phyloP scores from a whole-genome alignment of 805 yeast species.

The Diddensiella santjacobensis region DNA sequence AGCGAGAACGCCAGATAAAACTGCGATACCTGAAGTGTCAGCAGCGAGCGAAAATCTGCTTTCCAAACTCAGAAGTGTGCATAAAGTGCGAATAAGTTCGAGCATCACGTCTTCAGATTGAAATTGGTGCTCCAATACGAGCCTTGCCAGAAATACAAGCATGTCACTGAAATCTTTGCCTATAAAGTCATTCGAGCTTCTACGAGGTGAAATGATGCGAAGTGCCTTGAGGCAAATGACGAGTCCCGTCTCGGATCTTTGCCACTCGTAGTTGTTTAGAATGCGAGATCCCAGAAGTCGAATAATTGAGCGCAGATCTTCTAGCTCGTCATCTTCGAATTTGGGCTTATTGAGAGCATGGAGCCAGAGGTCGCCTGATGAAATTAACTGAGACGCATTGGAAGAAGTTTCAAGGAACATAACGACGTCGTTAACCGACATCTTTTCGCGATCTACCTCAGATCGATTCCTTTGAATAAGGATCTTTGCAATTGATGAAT shows the following conservation, averaged over 20 bases:
- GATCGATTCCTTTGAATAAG: too few relatives aligned
- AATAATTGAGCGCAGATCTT: not conserved
- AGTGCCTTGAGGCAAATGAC: not conserved
- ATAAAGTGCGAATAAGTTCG: not conserved
- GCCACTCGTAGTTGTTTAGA: slow-evolving; percentile 2
- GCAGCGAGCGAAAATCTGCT: not conserved
- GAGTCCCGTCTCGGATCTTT: slow-evolving; percentile 7
- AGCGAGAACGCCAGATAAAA: not conserved
- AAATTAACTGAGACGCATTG: not conserved
- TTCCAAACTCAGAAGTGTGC: not conserved
- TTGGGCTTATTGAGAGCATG: not conserved
- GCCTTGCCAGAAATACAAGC: not conserved
- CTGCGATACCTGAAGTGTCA: not conserved
- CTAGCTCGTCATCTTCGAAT: not conserved
- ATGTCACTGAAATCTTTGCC: not conserved
- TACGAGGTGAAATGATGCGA: too few relatives aligned
- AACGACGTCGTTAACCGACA: too few relatives aligned
- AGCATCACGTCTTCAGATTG: not conserved
- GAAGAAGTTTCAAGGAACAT: too few relatives aligned
- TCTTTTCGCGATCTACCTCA: too few relatives aligned
- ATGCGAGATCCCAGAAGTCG: slow-evolving; percentile 12
- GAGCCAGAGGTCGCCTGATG: not conserved
- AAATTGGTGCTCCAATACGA: not conserved
- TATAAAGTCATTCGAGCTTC: not conserved
- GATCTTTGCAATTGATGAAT: too few relatives aligned